These are phyloP conservation scores for Saturnispora diversa DNA, from an alignment of 805 yeast genomes.

Conservation along the genomic window DNA sequence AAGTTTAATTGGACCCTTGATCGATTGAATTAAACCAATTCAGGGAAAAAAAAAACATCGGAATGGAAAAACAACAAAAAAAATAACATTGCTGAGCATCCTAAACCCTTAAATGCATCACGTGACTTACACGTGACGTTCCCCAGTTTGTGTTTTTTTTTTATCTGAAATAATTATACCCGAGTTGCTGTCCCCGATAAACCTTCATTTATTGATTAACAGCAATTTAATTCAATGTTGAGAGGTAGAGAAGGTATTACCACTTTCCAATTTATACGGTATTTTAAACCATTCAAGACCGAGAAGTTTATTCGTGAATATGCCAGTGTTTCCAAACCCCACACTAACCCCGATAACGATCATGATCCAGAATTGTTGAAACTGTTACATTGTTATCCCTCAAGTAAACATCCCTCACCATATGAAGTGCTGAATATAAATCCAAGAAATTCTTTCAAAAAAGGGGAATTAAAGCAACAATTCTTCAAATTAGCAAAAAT, in stretches of 20 bases:
- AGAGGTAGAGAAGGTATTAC: neutral
- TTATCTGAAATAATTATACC: too few species aligned
- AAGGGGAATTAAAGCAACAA: conserved; percentile 35
- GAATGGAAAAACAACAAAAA: too few species aligned
- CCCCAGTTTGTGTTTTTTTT: too few species aligned
- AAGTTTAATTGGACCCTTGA: too few species aligned
- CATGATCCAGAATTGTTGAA: conserved; percentile 21
- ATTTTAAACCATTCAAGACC: too few species aligned
- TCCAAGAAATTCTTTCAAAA: conserved; percentile 29
- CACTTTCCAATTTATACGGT: neutral
- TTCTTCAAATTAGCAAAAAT: conserved; percentile 59
- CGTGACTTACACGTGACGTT: neutral
- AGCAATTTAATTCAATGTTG: neutral
- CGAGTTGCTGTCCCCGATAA: neutral
- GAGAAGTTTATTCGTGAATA: too few species aligned
- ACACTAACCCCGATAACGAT: conserved; percentile 4
- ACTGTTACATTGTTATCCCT: conserved; percentile 37
- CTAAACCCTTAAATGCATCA: too few species aligned
- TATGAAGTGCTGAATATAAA: conserved; percentile 54
- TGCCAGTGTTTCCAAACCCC: conserved; percentile 6
- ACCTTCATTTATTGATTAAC: neutral
- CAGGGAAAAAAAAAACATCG: neutral
- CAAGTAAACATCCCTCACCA: conserved; percentile 48
- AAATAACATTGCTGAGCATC: neutral
- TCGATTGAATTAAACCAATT: too few species aligned